Base-by-base conservation (phyloP, 164 flowering plant species). In the Magnolia officinalis region DNA sequence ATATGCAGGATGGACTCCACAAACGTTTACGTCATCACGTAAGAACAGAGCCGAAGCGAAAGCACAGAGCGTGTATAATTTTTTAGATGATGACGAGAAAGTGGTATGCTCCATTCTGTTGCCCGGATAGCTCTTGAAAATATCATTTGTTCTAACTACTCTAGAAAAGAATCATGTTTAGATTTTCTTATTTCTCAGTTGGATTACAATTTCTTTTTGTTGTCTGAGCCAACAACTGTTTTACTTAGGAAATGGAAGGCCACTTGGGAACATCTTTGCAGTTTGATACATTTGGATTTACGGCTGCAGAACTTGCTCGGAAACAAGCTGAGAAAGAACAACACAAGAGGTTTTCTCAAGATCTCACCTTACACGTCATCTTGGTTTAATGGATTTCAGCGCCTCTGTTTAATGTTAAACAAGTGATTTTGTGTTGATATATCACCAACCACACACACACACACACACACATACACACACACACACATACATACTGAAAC, bases 231-330 rank as follows among this genome's bases (percentile, higher is more conserved):
- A 63, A 63, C 21, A 18, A 63, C 9, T 4, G 7, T 63, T n/a
- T 7, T 2, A 63, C 18, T 69, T 78, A 95, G 98, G 98, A 96
- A 77, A 66, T 92, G 87, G 94, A 89, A 80, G 94, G 95, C 78
- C 80, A 76, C 58, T 77, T 96, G 84, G 87, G 84, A 72, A 87
- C 96, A 71, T 89, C 95, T 21, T 75, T 81, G 65, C 84, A 89
- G 81, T 96, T 94, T 85, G 97, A 96, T 85, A 96, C 98, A 51
- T 96, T 96, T 88, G 99, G 99, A 81, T 91, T 90, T 80, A 96
- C 99, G 64, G 90, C 99, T 75, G 88, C 95, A 70, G 99, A 96
- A 80, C 67, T 87, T 80, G 92, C 99, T 75, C 92, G 95, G 13
- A 90, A 87, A 80, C 88, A 92, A 83, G 92, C 90, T 72, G 96